Evolutionary conservation across 2,329 filamentous ascomycete species (phyloP).

Genomic region (Penicillium sp.): DNA sequence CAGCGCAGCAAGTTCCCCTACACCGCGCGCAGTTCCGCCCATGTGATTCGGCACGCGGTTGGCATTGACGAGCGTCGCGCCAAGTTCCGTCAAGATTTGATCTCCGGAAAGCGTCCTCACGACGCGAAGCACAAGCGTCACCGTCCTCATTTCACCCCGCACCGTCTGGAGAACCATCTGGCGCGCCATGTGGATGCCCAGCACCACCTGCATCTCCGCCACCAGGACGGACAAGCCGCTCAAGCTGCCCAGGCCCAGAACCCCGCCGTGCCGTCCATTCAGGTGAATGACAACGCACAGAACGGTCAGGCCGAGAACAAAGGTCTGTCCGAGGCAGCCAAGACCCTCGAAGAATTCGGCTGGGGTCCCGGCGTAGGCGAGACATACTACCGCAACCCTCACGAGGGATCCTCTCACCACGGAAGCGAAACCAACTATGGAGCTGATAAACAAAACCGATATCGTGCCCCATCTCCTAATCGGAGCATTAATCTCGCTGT

Average conservation of each 20-base stretch:
- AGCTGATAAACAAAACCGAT: slow-evolving; percentile 20
- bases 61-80: slow-evolving; percentile 58
- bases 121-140: slow-evolving; percentile 20
- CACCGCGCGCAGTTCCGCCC: slow-evolving; percentile 54
- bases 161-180: slow-evolving; percentile 15
- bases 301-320: slow-evolving; percentile 1
- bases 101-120: slow-evolving; percentile 43
- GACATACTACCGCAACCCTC: slow-evolving; percentile 31
- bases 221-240: slow-evolving; percentile 13
- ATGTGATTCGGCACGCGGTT: slow-evolving; percentile 57
- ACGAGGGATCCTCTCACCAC: slow-evolving; percentile 13
- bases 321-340: neutral
- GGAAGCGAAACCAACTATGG: slow-evolving; percentile 14
- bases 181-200: slow-evolving; percentile 15
- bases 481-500: slow-evolving; percentile 26
- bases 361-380: slow-evolving; percentile 21
- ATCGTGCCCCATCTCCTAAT: slow-evolving; percentile 27
- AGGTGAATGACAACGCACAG: slow-evolving; percentile 27
- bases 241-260: slow-evolving; percentile 14
- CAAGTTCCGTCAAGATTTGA: slow-evolving; percentile 58
- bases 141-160: slow-evolving; percentile 19
- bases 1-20: slow-evolving; percentile 71
- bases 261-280: slow-evolving; percentile 26
- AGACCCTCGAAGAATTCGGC: slow-evolving; percentile 1
- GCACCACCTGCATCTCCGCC: slow-evolving; percentile 24